A percentile compares a stretch with the other conserved stretches of the same genome.
Evolutionary conservation across 768 basidiomycete genomes (phyloP).

Genomic region (Nevesoporus exiguus): DNA sequence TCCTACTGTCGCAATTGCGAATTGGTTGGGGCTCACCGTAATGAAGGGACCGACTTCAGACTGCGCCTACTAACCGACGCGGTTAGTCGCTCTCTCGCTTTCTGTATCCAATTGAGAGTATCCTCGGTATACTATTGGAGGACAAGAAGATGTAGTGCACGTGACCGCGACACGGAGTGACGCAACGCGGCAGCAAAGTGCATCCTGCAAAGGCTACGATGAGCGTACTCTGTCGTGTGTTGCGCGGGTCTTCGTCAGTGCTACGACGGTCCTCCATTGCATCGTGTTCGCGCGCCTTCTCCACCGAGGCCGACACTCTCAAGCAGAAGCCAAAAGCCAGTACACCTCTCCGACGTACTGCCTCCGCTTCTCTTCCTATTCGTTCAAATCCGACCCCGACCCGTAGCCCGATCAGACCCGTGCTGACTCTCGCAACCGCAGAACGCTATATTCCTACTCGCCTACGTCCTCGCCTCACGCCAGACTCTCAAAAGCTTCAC

Average conservation of each 20-base stretch:
- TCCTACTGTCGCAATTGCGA: background rate
- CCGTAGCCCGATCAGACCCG: slow-evolving; percentile 67
- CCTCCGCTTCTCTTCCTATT: slow-evolving; percentile 81
- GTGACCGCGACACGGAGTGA: slow-evolving; percentile 4
- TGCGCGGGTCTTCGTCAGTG: background rate
- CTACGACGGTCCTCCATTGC: background rate
- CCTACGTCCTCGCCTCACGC: slow-evolving; percentile 54
- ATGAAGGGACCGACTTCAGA: background rate
- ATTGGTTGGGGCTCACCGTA: background rate
- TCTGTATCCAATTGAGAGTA: background rate
- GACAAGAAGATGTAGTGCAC: background rate
- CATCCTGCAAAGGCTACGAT: slow-evolving; percentile 6
- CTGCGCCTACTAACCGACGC: no score
- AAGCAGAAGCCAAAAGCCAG: slow-evolving; percentile 79
- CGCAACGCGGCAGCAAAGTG: background rate
- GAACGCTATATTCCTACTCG: slow-evolving; percentile 74
- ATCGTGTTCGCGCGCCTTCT: slow-evolving; percentile 11
- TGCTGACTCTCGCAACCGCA: slow-evolving; percentile 81
- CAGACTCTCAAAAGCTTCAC: slow-evolving; percentile 57
- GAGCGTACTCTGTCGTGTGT: slow-evolving; percentile 14
- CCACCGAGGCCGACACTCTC: slow-evolving; percentile 18
- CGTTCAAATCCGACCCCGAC: slow-evolving; percentile 86
- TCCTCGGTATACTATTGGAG: no score
- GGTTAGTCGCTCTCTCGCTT: no score
- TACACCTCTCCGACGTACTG: slow-evolving; percentile 77